Evolutionary conservation across 179 eudicot species (phyloP).

Genomic region (Silene vulgaris): DNA sequence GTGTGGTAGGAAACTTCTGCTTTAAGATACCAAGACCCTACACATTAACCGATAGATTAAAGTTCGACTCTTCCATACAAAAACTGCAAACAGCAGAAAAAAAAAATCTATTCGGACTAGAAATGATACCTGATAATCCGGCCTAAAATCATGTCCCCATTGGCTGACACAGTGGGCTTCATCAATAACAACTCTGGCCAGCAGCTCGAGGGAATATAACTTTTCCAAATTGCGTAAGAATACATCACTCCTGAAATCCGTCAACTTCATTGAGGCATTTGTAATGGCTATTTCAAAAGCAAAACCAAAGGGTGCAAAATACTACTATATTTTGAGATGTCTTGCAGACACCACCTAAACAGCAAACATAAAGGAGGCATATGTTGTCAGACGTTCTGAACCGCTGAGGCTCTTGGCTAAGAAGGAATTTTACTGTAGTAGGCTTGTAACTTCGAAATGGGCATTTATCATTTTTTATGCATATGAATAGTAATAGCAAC

Average conservation of each 20-base stretch:
- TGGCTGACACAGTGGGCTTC: slow-evolving; percentile 99
- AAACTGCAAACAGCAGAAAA: slow-evolving; percentile 6
- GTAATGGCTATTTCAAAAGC: not conserved
- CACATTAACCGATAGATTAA: slow-evolving; percentile 23
- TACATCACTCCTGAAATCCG: slow-evolving; percentile 74
- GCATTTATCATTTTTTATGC: not conserved
- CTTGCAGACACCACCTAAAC: slow-evolving; percentile 12
- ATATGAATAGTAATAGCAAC: not conserved
- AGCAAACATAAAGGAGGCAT: slow-evolving; percentile 4
- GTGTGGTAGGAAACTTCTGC: slow-evolving; percentile 76
- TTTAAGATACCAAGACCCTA: slow-evolving; percentile 94
- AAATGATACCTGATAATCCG: slow-evolving; percentile 81
- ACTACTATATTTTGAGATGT: not conserved
- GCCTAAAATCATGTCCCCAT: slow-evolving; percentile 99
- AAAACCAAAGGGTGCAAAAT: not conserved
- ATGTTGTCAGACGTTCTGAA: not conserved
- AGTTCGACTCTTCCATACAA: slow-evolving; percentile 1
- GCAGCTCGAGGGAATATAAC: slow-evolving; percentile 61
- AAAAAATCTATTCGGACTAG: slow-evolving; percentile 13
- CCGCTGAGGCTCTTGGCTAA: not conserved
- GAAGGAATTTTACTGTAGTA: not conserved
- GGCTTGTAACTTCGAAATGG: slow-evolving; percentile 13
- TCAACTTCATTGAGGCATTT: slow-evolving; percentile 22
- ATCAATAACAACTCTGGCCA: slow-evolving; percentile 88
- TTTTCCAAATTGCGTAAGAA: slow-evolving; percentile 72